Evolutionary conservation across 371 early-diverging fungal genomes (phyloP), one percentile per base, ranked within the genome.

Genomic region (Hamiltosporidium magnivora): DNA sequence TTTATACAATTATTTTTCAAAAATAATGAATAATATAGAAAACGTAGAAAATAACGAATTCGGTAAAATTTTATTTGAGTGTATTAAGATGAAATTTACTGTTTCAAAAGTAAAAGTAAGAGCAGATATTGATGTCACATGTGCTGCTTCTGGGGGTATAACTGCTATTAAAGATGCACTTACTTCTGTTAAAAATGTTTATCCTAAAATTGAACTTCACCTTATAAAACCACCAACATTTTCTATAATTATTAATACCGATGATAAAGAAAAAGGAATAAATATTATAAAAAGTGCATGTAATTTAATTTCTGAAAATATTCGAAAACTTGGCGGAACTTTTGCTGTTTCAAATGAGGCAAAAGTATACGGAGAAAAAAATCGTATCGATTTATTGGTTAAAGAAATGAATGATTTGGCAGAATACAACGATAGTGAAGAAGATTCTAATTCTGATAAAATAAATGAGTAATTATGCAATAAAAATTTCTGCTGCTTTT

Each of bases 51-150:
- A 59, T 6, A 58, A 39, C 42, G 67, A 73, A 6, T 66, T 71
- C 60, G 69, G 68, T 44, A 68, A 25, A 2, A 63, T 54, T 9
- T 62, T 79, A 39, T 68, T 69, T 46, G 64, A 73, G 11, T 46
- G 72, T 11, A 72, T 80, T 25, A 68, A 73, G 61, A 60, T 71
- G 46, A 67, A 76, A 54, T 77, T 77, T 61, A 62, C 68, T 41
- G 69, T 74, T 11, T 63, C 68, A 6, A 72, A 69, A 46, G 64
- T 68, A 41, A 78, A 76, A 61, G 74, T 79, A 1, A 44, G 77
- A 60, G 79, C 78, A 41, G 81, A 80, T 69, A 68, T 76, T 36
- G 79, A 80, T 54, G 74, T 76, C 6, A 67, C 68, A 42, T 79
- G 80, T 64, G 54, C 66, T 52, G 52, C 61, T 44, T 60, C 58